Base-by-base conservation (phyloP, 2,329 filamentous ascomycete genomes). In the Aurifilum marmelostoma region DNA sequence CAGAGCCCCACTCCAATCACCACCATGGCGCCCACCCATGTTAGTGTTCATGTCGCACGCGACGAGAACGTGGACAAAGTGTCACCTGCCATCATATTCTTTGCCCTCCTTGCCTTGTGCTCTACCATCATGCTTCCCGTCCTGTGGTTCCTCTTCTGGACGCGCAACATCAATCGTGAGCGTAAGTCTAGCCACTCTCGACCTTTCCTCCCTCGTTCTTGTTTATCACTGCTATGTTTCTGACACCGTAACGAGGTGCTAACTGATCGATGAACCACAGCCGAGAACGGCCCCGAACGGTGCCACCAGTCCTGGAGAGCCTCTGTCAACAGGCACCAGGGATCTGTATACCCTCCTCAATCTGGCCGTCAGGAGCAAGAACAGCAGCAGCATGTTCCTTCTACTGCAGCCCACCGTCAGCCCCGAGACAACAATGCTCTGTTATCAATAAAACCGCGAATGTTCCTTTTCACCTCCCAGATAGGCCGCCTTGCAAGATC, bases 141-240 rank as follows among this genome's bases (percentile, higher is more conserved):
- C 29, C 12, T 65, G 5, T 65, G 63, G 63, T 56, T 65, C 21
- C n/a, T 65, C 29, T 39, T 32, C 32, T 32, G 29, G 50, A 58
- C 58, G 50, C 50, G 50, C 6, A 58, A 65, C 50, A 50, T 32
- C 50, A 65, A 65, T 12, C 21, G 47, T 32, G 34, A 65, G 50
- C 34, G 63, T 39, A 11, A 65, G 27, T 37, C 8, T 4, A 18
- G 6, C 24, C 5, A n/a, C 50, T 29, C 50, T 29, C 24, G 24
- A 29, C 14, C 4, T n/a, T n/a, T n/a, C n/a, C n/a, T n/a, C 1
- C n/a, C n/a, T 12, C 4, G 9, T 3, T 34, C 4, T 34, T 34
- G 34, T 34, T 34, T 4, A 34, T 34, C 4, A 34, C 4, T 34
- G 34, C 14, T 29, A 56, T 6, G 24, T 54, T 1, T 14, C 24